Evolutionary conservation across 257 asterid genomes (phyloP), one percentile per base, ranked within the genome.

Genomic region (Solanum habrochaites): DNA sequence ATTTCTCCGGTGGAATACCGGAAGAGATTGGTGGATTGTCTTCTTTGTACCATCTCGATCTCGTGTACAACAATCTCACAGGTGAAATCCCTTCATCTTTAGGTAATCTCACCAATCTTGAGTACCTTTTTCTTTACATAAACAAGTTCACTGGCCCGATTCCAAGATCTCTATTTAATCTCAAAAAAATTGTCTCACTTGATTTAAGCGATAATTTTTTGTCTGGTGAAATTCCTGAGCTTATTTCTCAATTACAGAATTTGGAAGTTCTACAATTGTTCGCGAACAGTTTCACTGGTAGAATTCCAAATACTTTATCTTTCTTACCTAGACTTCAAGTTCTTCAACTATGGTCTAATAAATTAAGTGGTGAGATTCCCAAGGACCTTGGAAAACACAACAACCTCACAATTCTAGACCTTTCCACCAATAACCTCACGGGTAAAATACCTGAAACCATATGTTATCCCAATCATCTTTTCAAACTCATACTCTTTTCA

Each of bases 321-420:
- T 92, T 82, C 1, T 88, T 96, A 88, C 94, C 98, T 69, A 88
- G 60, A 18, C 97, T 96, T 47, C 93, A 92, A 90, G 92, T 95
- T 81, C 96, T 95, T 89, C 99, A 96, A 43, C 31, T 96, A 7
- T 96, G 99, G 99, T 93, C 95, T 14, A 96, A 96, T 40, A 71
- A 82, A 39, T 89, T 96, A 16, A 90, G 93, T 0, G 99, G 98
- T 27, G 87, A 92, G 27, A 94, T 96, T 13, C 99, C 99, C 1
- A 3, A 52, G 43, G 90, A 91, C 47, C 94, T 95, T 15, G 99
- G 99, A 9, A 91, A 56, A 67, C 29, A 64, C 21, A 93, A 91
- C 56, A 95, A 96, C 45, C 98, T 96, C 89, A 91, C 98, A 11
- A 83, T 93, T 15, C 87, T 96, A 21, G 99, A 96, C 90, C 98